Base-by-base conservation (phyloP, 495 filamentous ascomycete species). In the Pseudevernia furfuracea region DNA sequence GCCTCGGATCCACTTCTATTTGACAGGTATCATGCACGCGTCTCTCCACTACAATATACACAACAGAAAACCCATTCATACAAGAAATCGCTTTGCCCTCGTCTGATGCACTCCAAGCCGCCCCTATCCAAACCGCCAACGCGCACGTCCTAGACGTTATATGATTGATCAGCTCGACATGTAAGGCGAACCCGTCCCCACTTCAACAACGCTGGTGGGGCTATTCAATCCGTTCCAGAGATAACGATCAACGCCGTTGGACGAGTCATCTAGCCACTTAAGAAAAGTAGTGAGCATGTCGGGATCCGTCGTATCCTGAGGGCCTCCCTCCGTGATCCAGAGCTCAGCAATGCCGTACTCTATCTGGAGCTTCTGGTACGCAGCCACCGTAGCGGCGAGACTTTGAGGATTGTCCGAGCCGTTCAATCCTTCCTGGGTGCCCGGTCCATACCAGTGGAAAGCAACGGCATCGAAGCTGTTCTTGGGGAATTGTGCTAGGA, bases 291-390 rank as follows among this genome's bases (percentile, higher is more conserved):
- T 64, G 25, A 82, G 74, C 44, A 72, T 61, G 25, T 71, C 70
- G 17, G 79, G 74, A 39, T 72, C 44, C 55, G 83, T 81, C 55
- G 83, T 81, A 59, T 80, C 85, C 21, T 67, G 67, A 61, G 60
- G 75, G 30, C 79, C 73, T 17, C 74, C 76, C 72, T 96, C 92
- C 43, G 90, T 89, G 66, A 94, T 76, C 87, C 88, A 94, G 71
- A 94, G 76, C 28, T 84, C 81, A 67, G 79, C 76, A 67, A 84
- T 78, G 56, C 72, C 72, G 72, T 83, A 70, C 25, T 69, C 61
- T n/a, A 52, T 17, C 6, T 77, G 84, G 44, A 79, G 71, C 14
- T 69, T 65, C 70, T 82, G 70, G 34, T 84, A 85, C 34, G 82
- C 58, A 62, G 74, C 63, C 62, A 90, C 72, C 70, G 89, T 85